Evolutionary conservation across 1,139 yeast genomes (phyloP).

Genomic region (Pichia norvegensis): DNA sequence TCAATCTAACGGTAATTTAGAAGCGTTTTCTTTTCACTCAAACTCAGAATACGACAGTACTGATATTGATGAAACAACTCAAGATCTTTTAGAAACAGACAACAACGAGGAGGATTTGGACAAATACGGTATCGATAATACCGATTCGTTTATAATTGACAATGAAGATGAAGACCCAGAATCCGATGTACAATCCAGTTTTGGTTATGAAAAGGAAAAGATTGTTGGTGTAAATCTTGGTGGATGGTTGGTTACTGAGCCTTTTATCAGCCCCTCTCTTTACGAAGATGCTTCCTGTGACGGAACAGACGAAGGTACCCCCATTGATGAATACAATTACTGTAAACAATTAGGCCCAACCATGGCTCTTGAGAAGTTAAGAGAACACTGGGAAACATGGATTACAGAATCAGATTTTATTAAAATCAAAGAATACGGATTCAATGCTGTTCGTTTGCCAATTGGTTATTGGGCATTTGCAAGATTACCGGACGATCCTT

Average conservation of each 20-base stretch:
- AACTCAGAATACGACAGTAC: neutral
- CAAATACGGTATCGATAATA: neutral
- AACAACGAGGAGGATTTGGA: neutral
- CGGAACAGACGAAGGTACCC: conserved; percentile 41
- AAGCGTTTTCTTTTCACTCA: neutral
- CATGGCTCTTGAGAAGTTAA: conserved; percentile 44
- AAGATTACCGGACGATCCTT: conserved; percentile 62
- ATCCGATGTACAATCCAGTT: neutral
- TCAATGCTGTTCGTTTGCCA: conserved; percentile 84
- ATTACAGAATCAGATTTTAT: conserved; percentile 66
- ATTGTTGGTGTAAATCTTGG: conserved; percentile 81
- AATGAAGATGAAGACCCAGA: neutral
- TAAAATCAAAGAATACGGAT: conserved; percentile 55
- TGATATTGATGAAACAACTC: neutral
- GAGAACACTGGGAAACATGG: conserved; percentile 75
- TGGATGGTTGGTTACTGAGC: conserved; percentile 88
- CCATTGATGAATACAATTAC: conserved; percentile 81
- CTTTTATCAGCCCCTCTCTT: conserved; percentile 77
- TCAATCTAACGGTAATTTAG: neutral
- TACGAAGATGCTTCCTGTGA: conserved; percentile 32
- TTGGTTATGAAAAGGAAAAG: conserved; percentile 37
- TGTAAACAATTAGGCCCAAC: conserved; percentile 56
- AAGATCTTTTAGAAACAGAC: neutral
- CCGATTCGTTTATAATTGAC: neutral
- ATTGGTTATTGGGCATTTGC: conserved; percentile 95